Conservation (phyloP, 495 filamentous ascomycete species). For the Tetracladium setigerum region DNA sequence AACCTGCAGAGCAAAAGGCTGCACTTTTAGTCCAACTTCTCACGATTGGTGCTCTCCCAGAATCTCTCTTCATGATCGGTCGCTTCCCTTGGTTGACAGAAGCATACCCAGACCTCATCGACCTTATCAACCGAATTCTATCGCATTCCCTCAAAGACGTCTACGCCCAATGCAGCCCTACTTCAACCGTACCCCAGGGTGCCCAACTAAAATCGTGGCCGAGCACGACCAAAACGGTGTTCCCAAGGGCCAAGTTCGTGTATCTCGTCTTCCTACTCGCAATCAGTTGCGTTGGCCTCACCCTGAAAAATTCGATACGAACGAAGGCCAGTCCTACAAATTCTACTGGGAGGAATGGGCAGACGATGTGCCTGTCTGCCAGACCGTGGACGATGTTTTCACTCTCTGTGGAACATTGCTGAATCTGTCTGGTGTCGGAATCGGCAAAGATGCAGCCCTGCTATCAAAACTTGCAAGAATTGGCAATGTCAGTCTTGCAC, state of each 20-base stretch:
- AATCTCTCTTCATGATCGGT: constrained; percentile 86
- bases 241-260: constrained; percentile 56
- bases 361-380: constrained; percentile 86
- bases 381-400: constrained; percentile 84
- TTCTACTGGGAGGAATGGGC: constrained; percentile 99
- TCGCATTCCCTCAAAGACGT: constrained; percentile 69
- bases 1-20: constrained; percentile 87
- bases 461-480: constrained; percentile 75
- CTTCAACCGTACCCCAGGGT: constrained; percentile 18
- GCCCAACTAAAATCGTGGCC: constrained; percentile 38
- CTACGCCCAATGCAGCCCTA: constrained; percentile 32
- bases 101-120: constrained; percentile 65
- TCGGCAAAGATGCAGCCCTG: constrained; percentile 75
- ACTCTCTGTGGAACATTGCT: constrained; percentile 77
- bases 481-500: constrained; percentile 61
- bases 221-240: constrained; percentile 55
- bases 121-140: constrained; percentile 76
- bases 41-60: constrained; percentile 85
- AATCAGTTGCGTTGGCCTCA: constrained; percentile 71
- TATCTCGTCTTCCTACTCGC: constrained; percentile 44
- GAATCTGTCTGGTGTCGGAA: constrained; percentile 76
- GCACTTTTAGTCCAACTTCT: constrained; percentile 77
- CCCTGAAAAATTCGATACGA: constrained; percentile 64
- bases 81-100: constrained; percentile 88
- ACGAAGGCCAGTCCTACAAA: constrained; percentile 66